These are phyloP conservation scores for Mrakiaceae sp. DNA, from an alignment of 1,284 basidiomycete genomes.

Conservation along the genomic window DNA sequence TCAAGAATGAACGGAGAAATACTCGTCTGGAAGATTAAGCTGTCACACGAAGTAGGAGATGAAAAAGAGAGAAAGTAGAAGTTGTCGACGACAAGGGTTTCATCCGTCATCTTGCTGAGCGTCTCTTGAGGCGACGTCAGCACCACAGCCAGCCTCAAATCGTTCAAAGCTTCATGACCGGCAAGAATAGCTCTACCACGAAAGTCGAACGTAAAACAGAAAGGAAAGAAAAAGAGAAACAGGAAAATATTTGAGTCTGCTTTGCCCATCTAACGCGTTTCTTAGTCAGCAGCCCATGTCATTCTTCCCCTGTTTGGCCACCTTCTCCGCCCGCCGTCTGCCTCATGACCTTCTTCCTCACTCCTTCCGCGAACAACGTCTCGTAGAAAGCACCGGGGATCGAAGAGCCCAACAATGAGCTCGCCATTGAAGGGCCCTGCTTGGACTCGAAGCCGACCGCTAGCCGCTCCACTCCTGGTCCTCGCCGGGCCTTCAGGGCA, in stretches of 20 bases:
- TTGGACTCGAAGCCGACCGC: too few species aligned
- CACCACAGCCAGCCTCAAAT: neutral
- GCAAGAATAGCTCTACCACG: too few species aligned
- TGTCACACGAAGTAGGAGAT: neutral
- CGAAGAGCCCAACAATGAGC: too few species aligned
- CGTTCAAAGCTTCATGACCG: neutral
- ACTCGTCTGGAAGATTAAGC: too few species aligned
- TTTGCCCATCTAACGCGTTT: too few species aligned
- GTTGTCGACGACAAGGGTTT: too few species aligned
- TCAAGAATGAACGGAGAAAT: too few species aligned
- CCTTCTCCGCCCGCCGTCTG: conserved; percentile 3
- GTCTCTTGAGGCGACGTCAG: too few species aligned
- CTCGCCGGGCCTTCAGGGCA: too few species aligned
- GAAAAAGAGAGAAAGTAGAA: neutral
- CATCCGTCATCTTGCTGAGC: too few species aligned
- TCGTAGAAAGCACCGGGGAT: conserved; percentile 6
- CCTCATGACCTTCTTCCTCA: neutral
- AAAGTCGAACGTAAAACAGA: neutral
- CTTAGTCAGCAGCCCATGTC: conserved; percentile 4
- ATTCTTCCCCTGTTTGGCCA: conserved; percentile 16
- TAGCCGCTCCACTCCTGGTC: too few species aligned
- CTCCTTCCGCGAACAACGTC: neutral
- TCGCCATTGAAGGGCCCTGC: too few species aligned
- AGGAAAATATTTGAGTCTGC: neutral
- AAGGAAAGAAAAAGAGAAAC: neutral